These are phyloP conservation scores for Phytophthora pseudosyringae DNA, from an alignment of 352 stramenopile species.

Conservation along the genomic window DNA sequence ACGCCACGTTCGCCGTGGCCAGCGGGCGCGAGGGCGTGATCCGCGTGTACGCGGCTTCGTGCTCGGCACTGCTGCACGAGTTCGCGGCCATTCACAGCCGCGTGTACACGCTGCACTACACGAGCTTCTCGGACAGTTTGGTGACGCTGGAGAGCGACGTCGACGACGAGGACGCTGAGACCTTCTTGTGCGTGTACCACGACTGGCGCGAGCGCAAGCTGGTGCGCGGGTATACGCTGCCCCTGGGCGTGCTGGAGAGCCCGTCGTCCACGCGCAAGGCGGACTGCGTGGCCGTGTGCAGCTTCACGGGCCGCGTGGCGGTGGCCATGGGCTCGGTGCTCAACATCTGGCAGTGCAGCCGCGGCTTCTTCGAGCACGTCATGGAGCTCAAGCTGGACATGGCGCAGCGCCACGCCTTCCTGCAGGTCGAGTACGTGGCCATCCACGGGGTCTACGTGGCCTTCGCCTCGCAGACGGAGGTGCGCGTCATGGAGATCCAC, in stretches of 20 bases:
- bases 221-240: slow-evolving; percentile 84
- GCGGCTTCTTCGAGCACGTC: slow-evolving; percentile 89
- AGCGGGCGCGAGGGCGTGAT: slow-evolving; percentile 69
- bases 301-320: slow-evolving; percentile 80
- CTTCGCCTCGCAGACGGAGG: slow-evolving; percentile 75
- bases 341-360: slow-evolving; percentile 89
- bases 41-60: slow-evolving; percentile 82
- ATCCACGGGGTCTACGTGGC: slow-evolving; percentile 85
- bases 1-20: slow-evolving; percentile 82
- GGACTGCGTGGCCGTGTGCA: slow-evolving; percentile 81
- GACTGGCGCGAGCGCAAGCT: slow-evolving; percentile 85
- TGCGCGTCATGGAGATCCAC: slow-evolving; percentile 86
- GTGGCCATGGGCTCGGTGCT: slow-evolving; percentile 78
- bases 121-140: slow-evolving; percentile 86
- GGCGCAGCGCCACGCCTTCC: slow-evolving; percentile 68
- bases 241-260: slow-evolving; percentile 73
- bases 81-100: slow-evolving; percentile 78
- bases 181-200: slow-evolving; percentile 88
- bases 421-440: slow-evolving; percentile 78
- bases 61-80: slow-evolving; percentile 78
- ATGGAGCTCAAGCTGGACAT: slow-evolving; percentile 89
- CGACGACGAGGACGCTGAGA: slow-evolving; percentile 65
- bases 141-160: slow-evolving; percentile 83
- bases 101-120: slow-evolving; percentile 81
- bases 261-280: slow-evolving; percentile 60